Evolutionary conservation across 179 eudicot genomes (phyloP).

Genomic region (Corrigiola litoralis): DNA sequence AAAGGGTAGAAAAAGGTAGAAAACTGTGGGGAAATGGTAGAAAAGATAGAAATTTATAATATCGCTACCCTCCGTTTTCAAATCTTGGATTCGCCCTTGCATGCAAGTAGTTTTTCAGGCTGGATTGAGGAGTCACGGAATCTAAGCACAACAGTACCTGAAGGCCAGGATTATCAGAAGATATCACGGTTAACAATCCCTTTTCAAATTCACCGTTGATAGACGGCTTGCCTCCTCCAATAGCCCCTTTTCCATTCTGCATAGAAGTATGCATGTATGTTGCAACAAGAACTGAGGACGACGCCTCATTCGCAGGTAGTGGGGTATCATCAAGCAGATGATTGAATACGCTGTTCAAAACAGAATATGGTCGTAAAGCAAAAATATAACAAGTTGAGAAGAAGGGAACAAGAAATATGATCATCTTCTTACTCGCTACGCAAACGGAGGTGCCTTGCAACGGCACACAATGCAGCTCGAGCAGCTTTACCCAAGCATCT

Average conservation of each 20-base stretch:
- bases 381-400: background rate
- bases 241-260: constrained; percentile 60
- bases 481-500: constrained; percentile 89
- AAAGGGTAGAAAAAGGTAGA: no score
- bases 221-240: constrained; percentile 54
- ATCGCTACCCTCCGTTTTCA: no score
- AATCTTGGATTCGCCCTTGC: no score
- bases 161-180: constrained; percentile 75
- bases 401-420: background rate
- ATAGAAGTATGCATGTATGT: constrained; percentile 45
- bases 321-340: constrained; percentile 86
- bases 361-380: background rate
- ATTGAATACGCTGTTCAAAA: constrained; percentile 62
- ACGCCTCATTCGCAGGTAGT: constrained; percentile 64
- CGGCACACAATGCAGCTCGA: constrained; percentile 73
- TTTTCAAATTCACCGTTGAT: constrained; percentile 65
- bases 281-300: constrained; percentile 85
- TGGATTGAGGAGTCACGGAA: background rate
- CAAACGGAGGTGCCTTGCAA: constrained; percentile 85
- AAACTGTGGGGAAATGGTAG: no score
- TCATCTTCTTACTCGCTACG: constrained; percentile 70
- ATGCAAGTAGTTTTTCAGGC: background rate
- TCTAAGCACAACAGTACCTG: constrained; percentile 44
- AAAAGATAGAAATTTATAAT: no score
- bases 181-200: constrained; percentile 66